phyloP scores from a whole-genome alignment of 208 protist genomes.

The Trypanosomatidae sp. region DNA sequence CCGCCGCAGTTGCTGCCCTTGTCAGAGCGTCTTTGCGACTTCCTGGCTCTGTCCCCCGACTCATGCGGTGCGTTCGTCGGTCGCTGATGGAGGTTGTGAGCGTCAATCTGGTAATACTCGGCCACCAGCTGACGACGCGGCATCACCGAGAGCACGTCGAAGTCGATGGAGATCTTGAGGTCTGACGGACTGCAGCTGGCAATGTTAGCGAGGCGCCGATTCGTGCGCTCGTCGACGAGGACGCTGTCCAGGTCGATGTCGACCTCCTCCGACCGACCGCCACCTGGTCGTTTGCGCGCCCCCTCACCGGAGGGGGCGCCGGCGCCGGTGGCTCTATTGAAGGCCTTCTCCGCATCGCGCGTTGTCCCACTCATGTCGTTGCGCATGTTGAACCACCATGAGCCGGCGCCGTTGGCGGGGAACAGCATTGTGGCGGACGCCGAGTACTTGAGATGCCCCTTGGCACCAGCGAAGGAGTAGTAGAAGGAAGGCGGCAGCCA shows the following conservation, averaged over 20 bases:
- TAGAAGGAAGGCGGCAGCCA: constrained; percentile 72
- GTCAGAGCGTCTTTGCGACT: not conserved
- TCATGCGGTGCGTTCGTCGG: not conserved
- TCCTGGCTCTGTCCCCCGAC: not conserved
- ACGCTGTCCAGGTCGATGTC: constrained; percentile 13
- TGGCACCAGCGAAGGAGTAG: constrained; percentile 38
- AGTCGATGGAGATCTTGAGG: constrained; percentile 19
- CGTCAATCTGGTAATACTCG: constrained; percentile 43
- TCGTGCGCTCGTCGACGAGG: constrained; percentile 14
- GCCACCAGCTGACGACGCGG: constrained; percentile 53
- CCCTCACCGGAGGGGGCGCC: not conserved
- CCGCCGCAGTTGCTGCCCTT: not conserved
- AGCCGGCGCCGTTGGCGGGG: constrained; percentile 27
- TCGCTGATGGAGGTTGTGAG: constrained; percentile 24
- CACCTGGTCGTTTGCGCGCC: not conserved
- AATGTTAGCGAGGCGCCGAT: constrained; percentile 15
- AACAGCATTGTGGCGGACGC: constrained; percentile 42
- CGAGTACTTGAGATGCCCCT: constrained; percentile 43
- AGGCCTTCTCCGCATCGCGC: constrained; percentile 6
- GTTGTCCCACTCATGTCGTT: constrained; percentile 1
- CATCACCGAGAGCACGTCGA: constrained; percentile 57
- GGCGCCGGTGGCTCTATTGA: not conserved
- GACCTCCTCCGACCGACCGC: not conserved
- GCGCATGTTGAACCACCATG: constrained; percentile 16
- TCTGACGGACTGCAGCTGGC: constrained; percentile 19